Conservation (phyloP, 208 protist genomes). For the Trypanosoma congolense region DNA sequence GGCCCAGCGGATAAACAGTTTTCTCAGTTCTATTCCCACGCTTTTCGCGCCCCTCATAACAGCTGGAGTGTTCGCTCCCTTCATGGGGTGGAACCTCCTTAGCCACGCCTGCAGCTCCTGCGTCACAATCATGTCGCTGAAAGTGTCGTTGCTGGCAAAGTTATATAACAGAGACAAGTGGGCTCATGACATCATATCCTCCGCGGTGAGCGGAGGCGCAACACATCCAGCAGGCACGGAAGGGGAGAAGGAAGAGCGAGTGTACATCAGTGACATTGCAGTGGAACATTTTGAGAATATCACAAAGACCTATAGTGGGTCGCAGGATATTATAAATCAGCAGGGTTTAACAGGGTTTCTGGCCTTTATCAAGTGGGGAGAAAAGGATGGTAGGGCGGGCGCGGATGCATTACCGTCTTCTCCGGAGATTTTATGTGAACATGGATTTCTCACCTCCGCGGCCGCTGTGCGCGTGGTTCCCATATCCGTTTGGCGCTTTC, state of each 20-base stretch:
- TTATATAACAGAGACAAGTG: conserved; percentile 29
- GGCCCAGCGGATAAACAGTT: not conserved
- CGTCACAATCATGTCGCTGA: conserved; percentile 30
- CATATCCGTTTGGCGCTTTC: conserved; percentile 38
- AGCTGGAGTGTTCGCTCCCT: not conserved
- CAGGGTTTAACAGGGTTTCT: conserved; percentile 58
- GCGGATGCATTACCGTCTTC: not conserved
- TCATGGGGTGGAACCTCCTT: conserved; percentile 14
- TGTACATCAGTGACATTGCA: conserved; percentile 52
- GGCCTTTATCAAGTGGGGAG: not conserved
- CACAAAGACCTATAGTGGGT: conserved; percentile 20
- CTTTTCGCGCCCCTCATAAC: not conserved
- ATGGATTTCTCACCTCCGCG: conserved; percentile 36
- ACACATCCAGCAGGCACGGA: no score
- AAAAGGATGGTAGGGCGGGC: not conserved
- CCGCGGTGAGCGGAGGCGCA: no score
- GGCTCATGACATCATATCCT: not conserved
- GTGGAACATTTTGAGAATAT: conserved; percentile 47
- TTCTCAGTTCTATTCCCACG: conserved; percentile 2
- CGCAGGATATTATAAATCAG: conserved; percentile 27
- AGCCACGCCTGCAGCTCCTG: conserved; percentile 40
- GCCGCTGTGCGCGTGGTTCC: conserved; percentile 38
- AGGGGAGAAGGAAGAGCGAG: not conserved
- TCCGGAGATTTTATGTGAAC: conserved; percentile 34
- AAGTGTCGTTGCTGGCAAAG: conserved; percentile 27